Base-by-base conservation (phyloP, 1,284 basidiomycete species). In the Boletus sp. region DNA sequence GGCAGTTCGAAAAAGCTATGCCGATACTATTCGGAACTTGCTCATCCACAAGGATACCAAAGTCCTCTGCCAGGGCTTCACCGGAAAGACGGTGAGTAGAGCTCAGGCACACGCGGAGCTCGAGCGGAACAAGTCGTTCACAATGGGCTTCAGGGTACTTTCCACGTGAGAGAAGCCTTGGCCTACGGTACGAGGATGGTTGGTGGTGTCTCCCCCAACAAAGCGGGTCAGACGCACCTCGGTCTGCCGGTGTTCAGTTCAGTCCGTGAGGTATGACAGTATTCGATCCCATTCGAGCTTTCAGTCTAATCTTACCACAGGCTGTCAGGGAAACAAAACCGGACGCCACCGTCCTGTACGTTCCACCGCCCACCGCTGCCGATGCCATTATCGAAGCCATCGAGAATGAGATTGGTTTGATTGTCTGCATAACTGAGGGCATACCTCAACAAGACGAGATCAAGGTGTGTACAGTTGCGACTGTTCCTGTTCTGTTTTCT, bases 381-480 rank as follows among this genome's bases (percentile, higher is more conserved):
- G 91, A 95, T 60, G 94, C 94, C 37, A 96, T 98, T 67, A 83
- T 98, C 48, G 94, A 98, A 70, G 94, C 94, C 35, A 96, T 98
- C 61, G 94, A 97, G 69, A 92, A 91, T 60, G 94, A 98, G 70
- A 94, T 98, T 73, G 85, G 88, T 16, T 73, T 98, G 50, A 96
- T 98, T 73, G 94, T 97, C 44, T 94, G 92, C 65, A 91, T 98
- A 61, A 98, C 94, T 13, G 94, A 98, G 70, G 94, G 94, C 38
- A 98, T 98, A 60, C 94, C 94, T 23, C 94, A 98, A 67, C 77
- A 86, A 16, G 94, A 98, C 67, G 94, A 98, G 74, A 93, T 98
- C 68, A 82, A 79, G 69, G 89, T 88, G 50, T 44, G 77, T 34
- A 33, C 10, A 67, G 16, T 29, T 20, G 14, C 27, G 19, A 17